Evolutionary conservation across 1,139 yeast genomes (phyloP).

Genomic region (Pneumocystis jirovecii): DNA sequence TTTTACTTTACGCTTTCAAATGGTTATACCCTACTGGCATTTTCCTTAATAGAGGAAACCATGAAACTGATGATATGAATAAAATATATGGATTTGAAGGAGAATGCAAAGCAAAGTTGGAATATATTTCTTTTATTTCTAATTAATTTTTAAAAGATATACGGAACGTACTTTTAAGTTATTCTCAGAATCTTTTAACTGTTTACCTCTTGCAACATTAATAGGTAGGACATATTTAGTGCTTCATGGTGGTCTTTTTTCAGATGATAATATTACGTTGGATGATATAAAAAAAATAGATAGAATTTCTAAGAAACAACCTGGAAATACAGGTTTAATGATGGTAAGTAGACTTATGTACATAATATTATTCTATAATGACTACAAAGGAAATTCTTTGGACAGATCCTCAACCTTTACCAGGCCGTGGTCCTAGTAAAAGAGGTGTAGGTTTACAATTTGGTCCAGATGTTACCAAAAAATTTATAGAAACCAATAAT

Average conservation of each 20-base stretch:
- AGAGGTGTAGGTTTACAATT: slow-evolving; percentile 93
- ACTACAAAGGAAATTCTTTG: slow-evolving; percentile 52
- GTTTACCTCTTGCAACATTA: slow-evolving; percentile 73
- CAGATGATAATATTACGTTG: slow-evolving; percentile 55
- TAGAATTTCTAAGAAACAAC: slow-evolving; percentile 56
- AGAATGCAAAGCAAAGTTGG: slow-evolving; percentile 66
- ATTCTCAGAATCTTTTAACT: slow-evolving; percentile 74
- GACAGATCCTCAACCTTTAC: slow-evolving; percentile 81
- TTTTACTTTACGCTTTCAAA: slow-evolving; percentile 64
- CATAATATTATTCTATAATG: background rate
- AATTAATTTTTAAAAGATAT: slow-evolving; percentile 26
- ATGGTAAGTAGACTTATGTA: slow-evolving; percentile 31
- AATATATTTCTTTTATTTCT: background rate
- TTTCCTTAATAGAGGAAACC: slow-evolving; percentile 84
- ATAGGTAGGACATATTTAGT: slow-evolving; percentile 65
- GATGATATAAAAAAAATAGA: slow-evolving; percentile 61
- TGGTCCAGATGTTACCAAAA: slow-evolving; percentile 85
- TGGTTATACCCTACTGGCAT: slow-evolving; percentile 58
- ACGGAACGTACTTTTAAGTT: slow-evolving; percentile 68
- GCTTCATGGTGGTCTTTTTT: slow-evolving; percentile 92
- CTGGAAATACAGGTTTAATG: slow-evolving; percentile 80
- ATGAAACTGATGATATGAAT: slow-evolving; percentile 94
- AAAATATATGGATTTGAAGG: slow-evolving; percentile 92
- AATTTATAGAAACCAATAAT: slow-evolving; percentile 57
- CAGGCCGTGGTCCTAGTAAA: slow-evolving; percentile 77